Evolutionary conservation across 1,284 basidiomycete species (phyloP).

Genomic region (Xanthoconium separans): DNA sequence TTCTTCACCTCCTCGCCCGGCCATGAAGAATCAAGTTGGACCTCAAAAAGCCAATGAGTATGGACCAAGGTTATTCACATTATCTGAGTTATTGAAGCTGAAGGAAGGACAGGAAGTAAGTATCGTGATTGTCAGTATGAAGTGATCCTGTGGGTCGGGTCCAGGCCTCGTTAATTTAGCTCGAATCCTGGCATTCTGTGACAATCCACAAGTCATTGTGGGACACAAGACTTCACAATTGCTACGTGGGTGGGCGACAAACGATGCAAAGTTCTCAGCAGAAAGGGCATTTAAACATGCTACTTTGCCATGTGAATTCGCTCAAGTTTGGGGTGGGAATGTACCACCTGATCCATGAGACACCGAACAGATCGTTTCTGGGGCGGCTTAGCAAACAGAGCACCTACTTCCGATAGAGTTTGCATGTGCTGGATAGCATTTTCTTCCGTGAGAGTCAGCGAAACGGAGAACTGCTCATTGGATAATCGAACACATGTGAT

Average conservation of each 20-base stretch:
- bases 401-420: neutral
- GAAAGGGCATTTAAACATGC: neutral
- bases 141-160: constrained; percentile 44
- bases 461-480: neutral
- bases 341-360: neutral
- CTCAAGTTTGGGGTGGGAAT: neutral
- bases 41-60: neutral
- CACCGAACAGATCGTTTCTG: neutral
- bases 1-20: neutral
- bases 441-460: neutral
- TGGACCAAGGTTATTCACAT: neutral
- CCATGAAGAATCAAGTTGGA: neutral
- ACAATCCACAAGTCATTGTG: constrained; percentile 49
- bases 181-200: constrained; percentile 38
- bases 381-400: neutral
- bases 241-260: neutral
- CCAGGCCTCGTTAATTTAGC: constrained; percentile 42
- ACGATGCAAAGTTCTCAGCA: neutral
- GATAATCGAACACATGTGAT: neutral
- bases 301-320: neutral
- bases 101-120: constrained; percentile 66
- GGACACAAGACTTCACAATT: neutral
- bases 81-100: constrained; percentile 44
- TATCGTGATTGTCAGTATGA: constrained; percentile 60
- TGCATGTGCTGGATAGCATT: neutral